Conservation (phyloP, 768 basidiomycete genomes). For the Boletus rubropictus region DNA sequence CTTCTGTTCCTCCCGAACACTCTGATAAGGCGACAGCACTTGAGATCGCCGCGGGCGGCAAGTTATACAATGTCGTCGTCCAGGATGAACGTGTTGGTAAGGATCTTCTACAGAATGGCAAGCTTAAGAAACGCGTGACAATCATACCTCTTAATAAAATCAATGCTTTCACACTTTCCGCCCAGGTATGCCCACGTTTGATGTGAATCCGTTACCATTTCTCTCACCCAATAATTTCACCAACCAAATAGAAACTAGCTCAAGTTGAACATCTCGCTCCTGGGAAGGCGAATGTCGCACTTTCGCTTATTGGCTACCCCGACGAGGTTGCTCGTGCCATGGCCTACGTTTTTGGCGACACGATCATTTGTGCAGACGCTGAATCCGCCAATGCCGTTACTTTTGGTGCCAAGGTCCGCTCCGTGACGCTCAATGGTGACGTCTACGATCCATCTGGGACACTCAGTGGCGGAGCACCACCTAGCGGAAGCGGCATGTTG, state of each 20-base stretch:
- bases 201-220: not conserved
- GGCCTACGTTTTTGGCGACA: conserved; percentile 89
- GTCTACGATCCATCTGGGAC: conserved; percentile 96
- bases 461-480: conserved; percentile 85
- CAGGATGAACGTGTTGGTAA: conserved; percentile 87
- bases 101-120: conserved; percentile 70
- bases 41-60: conserved; percentile 86
- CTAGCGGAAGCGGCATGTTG: conserved; percentile 66
- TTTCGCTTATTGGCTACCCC: conserved; percentile 83
- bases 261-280: conserved; percentile 67
- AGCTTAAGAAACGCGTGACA: conserved; percentile 82
- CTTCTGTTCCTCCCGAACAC: conserved; percentile 64
- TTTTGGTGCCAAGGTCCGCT: conserved; percentile 65
- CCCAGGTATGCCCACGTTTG: conserved; percentile 37
- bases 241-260: conserved; percentile 59
- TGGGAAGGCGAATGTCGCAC: conserved; percentile 77
- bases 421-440: conserved; percentile 92
- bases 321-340: conserved; percentile 83
- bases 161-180: conserved; percentile 48
- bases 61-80: conserved; percentile 90
- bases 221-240: not conserved
- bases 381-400: conserved; percentile 84
- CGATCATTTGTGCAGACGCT: conserved; percentile 85
- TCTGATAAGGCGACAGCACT: conserved; percentile 82
- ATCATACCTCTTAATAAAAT: conserved; percentile 95